Conservation (phyloP, 176 grass and related monocot genomes). For the Carex littledalei region DNA sequence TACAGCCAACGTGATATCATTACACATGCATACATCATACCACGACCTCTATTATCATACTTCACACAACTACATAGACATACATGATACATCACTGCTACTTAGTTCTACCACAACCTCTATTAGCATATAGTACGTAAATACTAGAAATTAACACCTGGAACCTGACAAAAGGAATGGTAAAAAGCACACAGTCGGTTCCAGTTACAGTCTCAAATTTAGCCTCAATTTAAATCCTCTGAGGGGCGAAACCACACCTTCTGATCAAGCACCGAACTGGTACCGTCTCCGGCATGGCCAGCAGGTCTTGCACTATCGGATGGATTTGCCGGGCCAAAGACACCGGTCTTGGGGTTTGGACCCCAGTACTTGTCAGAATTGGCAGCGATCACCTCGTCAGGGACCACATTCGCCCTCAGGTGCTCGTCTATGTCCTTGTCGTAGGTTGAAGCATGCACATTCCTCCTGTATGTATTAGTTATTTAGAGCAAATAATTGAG, state of each 20-base stretch:
- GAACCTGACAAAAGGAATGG: background rate
- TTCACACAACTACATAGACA: no score
- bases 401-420: conserved; percentile 58
- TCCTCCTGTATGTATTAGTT: conserved; percentile 29
- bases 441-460: conserved; percentile 71
- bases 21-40: background rate
- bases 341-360: conserved; percentile 75
- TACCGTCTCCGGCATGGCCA: background rate
- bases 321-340: conserved; percentile 61
- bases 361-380: conserved; percentile 86
- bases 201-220: background rate
- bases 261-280: conserved; percentile 56
- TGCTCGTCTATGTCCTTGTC: conserved; percentile 96
- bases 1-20: background rate
- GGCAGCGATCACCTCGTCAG: conserved; percentile 86
- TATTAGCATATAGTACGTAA: background rate
- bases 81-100: background rate
- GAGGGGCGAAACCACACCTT: conserved; percentile 86
- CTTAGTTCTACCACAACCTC: background rate
- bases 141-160: background rate
- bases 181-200: background rate
- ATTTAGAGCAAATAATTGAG: background rate
- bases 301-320: background rate
- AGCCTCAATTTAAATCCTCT: conserved; percentile 59
- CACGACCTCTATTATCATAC: background rate